Evolutionary conservation across 2,329 filamentous ascomycete genomes (phyloP), one percentile per base, ranked within the genome.

Genomic region (Talaromyces sp.): DNA sequence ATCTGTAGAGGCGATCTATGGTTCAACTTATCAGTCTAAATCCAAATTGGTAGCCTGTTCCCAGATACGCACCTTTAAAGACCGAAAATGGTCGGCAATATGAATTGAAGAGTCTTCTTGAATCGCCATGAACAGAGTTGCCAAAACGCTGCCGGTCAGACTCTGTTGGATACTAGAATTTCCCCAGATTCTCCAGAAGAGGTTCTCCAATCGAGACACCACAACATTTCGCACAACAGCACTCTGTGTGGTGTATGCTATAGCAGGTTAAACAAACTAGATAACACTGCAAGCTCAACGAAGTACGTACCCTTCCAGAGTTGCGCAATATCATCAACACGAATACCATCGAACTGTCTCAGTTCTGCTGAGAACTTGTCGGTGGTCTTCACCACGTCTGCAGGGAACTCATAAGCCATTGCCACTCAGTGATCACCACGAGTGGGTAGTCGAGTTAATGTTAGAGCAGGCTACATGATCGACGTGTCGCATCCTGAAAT

Each of bases 151-250:
- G 22, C 79, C 76, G 56, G 73, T 75, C 9, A 83, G 74, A 7
- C 71, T 74, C 14, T 71, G 67, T 19, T 73, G 71, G 14, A 82
- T 74, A 8, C 69, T 70, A 7, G 75, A 70, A 62, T 75, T 81
- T 59, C 80, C 75, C 81, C 81, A 83, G 67, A 84, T 79, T 62
- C 82, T 74, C 82, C 82, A 84, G 70, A 84, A 84, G 35, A 84
- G 75, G 70, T 84, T 83, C 65, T 83, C 81, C n/a, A 83, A 72
- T 65, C 82, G 76, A 62, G 72, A 71, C 54, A 81, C 80, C 5
- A 73, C 72, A 47, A 76, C 72, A 65, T 79, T 76, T 47, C 77
- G 73, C 57, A 81, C 75, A 16, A 78, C 76, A 56, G 77, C 73
- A 58, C 78, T 78, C 62, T 81, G 83, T 60, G 77, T 77, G 60